Evolutionary conservation across 768 basidiomycete genomes (phyloP), one percentile per base, ranked within the genome.

Genomic region (Kwoniella europaea): DNA sequence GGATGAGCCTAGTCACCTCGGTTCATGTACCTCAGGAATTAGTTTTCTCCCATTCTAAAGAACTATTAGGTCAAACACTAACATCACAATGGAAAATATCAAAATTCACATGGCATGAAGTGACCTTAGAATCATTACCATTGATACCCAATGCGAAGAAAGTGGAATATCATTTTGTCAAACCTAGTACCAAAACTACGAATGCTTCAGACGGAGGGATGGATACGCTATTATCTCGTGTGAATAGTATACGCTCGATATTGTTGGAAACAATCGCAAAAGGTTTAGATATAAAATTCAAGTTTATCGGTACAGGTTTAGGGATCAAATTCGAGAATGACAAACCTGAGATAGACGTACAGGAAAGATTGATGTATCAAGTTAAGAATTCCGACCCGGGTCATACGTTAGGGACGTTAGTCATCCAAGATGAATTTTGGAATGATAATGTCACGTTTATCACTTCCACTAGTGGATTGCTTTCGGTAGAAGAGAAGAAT

Each of bases 391-490:
- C 54, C 20, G 35, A 59, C 10, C 57, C 22, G 5, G n/a, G 16
- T 27, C 15, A 27, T 29, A 27, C 15, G n/a, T 13, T 59, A 10
- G 57, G 57, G 0, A 15, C n/a, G 16, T 24, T 10, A 4, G 57
- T 59, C 2, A 29, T 59, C 12, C 13, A 59, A 16, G 57, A 59
- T 41, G 57, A 59, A n/a, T 59, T 10, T 27, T 59, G 57, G 57
- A 35, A 29, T 59, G 24, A 59, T 59, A 10, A 59, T 29, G 29
- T 59, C 24, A 35, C 22, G 10, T 59, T 27, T 4, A 29, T 27
- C 22, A 18, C 57, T 27, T 59, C 57, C 12, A 59, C 22, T 4
- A 59, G 29, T 59, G 57, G 57, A 12, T 59, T 59, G 15, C 29
- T 59, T 3, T 29, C 57, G 2, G 13, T 18, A 2, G n/a, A 59